Evolutionary conservation across 2,329 filamentous ascomycete species (phyloP), one percentile per base, ranked within the genome.

Genomic region (Diatrype stigma): DNA sequence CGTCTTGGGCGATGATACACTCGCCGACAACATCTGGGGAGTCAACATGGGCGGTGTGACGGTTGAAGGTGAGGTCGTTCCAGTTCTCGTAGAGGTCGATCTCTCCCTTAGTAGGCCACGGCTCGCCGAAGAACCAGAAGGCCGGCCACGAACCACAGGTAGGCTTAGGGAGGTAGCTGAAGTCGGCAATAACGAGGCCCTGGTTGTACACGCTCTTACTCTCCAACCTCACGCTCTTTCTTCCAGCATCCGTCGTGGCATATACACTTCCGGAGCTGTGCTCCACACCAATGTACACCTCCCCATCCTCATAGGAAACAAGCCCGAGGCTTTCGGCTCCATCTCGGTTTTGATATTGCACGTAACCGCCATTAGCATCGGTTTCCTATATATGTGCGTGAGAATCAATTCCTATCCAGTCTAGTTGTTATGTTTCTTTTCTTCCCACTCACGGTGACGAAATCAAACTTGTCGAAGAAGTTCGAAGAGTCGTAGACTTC

Each of bases 91-190:
- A 81, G 54, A 89, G 81, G 61, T 88, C 84, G 56, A 88, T 76
- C 67, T 88, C 85, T 51, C 84, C 85, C 51, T 74, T 73, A 22
- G 65, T 67, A 11, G 84, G 84, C 84, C 85, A 88, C 55, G 74
- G 65, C 34, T 67, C 59, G 30, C 77, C 77, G 45, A 72, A 72
- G 48, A 76, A 73, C 77, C 78, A 81, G 67, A 86, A 77, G 70
- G 86, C 85, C 3, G 87, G 87, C 87, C 87, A 91, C 7, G 80
- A 76, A 47, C 88, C 87, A 59, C 87, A 90, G 42, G 76, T 72
- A 10, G 78, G 75, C 50, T 73, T 75, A 28, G 87, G 87, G 70
- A 91, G 83, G 60, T 90, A 86, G 14, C 72, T 75, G 56, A 90
- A 80, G 62, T 89, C 83, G 42, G 85, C 74, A 42, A 91, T 81